phyloP scores from a whole-genome alignment of 371 early-diverging fungal species.

The Mortierella sp. region DNA sequence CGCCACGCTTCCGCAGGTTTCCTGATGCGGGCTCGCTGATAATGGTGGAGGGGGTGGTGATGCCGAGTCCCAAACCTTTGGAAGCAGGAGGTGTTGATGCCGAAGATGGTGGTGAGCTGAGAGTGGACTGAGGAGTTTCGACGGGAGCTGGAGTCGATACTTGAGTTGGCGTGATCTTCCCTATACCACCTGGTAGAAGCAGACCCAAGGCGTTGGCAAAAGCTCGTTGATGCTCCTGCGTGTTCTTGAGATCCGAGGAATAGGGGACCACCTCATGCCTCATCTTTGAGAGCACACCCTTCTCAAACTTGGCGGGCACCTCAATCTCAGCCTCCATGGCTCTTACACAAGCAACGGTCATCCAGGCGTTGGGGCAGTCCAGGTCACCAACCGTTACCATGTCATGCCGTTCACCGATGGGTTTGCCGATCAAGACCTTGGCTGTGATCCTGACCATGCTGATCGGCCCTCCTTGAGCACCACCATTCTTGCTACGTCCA shows the following conservation, averaged over 20 bases:
- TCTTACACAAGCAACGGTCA: slow-evolving; percentile 45
- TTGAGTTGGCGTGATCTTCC: slow-evolving; percentile 12
- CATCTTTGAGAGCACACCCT: slow-evolving; percentile 49
- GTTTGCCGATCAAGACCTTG: slow-evolving; percentile 53
- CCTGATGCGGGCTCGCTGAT: background rate
- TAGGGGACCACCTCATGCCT: slow-evolving; percentile 46
- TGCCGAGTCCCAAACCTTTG: slow-evolving; percentile 25
- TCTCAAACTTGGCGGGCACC: slow-evolving; percentile 40
- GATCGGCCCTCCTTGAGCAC: slow-evolving; percentile 9
- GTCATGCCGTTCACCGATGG: slow-evolving; percentile 51
- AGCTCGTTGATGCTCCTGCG: slow-evolving; percentile 27
- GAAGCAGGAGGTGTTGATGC: background rate
- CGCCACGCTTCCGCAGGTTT: background rate
- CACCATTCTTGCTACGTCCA: background rate
- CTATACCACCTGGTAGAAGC: slow-evolving; percentile 17
- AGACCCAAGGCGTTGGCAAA: slow-evolving; percentile 47
- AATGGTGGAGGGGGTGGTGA: slow-evolving; percentile 20
- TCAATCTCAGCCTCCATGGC: slow-evolving; percentile 35
- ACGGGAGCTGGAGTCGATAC: background rate
- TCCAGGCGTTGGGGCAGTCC: slow-evolving; percentile 55
- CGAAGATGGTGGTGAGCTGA: background rate
- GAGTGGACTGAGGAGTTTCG: background rate
- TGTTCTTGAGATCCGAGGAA: slow-evolving; percentile 34
- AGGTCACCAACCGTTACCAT: slow-evolving; percentile 54
- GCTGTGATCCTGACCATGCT: slow-evolving; percentile 49